These are phyloP conservation scores for Senna siamea DNA, from an alignment of 306 rosid genomes.

Conservation along the genomic window DNA sequence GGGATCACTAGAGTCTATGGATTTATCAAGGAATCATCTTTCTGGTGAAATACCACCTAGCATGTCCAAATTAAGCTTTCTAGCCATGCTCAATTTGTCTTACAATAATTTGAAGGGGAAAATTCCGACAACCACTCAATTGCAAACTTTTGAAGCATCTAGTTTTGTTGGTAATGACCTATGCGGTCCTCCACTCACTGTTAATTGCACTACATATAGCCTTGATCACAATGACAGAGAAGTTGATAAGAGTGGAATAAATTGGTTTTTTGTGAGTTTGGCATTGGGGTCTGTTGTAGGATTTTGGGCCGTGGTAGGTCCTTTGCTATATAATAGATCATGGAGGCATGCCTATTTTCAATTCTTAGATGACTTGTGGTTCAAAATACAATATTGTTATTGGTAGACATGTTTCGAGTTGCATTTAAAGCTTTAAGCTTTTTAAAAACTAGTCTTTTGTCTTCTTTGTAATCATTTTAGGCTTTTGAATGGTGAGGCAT, in stretches of 20 bases:
- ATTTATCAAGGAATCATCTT: conserved; percentile 43
- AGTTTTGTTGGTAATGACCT: conserved; percentile 29
- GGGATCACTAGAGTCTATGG: not conserved
- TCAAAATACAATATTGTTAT: not conserved
- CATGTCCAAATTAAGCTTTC: conserved; percentile 29
- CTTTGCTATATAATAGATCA: conserved; percentile 12
- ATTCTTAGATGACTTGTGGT: conserved; percentile 22
- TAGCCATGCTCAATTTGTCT: conserved; percentile 41
- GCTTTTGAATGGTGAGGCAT: not conserved
- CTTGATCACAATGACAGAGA: not conserved
- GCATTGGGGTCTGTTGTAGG: conserved; percentile 32
- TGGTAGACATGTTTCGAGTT: not conserved
- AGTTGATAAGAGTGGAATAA: not conserved
- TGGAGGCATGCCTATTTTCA: conserved; percentile 26
- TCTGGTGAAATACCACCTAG: conserved; percentile 39
- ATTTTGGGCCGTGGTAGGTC: conserved; percentile 33
- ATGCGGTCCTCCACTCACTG: conserved; percentile 16
- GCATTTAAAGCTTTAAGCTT: not conserved
- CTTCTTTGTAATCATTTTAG: not conserved
- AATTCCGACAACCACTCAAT: conserved; percentile 41
- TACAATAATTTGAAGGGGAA: conserved; percentile 35
- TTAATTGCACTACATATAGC: not conserved
- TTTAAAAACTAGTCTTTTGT: no score
- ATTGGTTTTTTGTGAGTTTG: conserved; percentile 30
- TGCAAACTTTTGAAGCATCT: conserved; percentile 41